Evolutionary conservation across 176 grass and related monocot genomes (phyloP).

Genomic region (Paspalum notatum): DNA sequence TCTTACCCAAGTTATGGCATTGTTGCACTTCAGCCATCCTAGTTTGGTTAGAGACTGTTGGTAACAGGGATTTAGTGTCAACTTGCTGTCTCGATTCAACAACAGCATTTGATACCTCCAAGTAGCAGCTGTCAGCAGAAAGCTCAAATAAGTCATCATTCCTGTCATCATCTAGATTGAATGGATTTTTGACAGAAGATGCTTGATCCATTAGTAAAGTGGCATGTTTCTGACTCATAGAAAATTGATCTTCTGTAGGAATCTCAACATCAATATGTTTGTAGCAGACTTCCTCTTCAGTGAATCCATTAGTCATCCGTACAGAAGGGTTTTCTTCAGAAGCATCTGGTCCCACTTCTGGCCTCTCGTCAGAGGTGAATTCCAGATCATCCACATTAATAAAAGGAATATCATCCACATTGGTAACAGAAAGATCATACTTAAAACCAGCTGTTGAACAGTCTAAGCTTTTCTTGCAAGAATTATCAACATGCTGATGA

Average conservation of each 20-base stretch:
- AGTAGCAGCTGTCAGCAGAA: conserved; percentile 37
- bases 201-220: conserved; percentile 29
- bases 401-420: neutral
- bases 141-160: conserved; percentile 64
- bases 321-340: conserved; percentile 16
- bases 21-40: conserved; percentile 35
- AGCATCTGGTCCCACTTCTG: neutral
- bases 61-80: conserved; percentile 26
- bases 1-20: conserved; percentile 42
- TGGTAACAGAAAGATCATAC: conserved; percentile 35
- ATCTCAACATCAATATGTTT: conserved; percentile 23
- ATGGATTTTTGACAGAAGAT: conserved; percentile 43
- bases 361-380: conserved; percentile 34
- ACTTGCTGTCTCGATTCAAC: conserved; percentile 36
- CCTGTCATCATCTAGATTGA: conserved; percentile 43
- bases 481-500: conserved; percentile 35
- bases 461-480: conserved; percentile 15
- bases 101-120: conserved; percentile 20
- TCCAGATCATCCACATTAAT: conserved; percentile 36
- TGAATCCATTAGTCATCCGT: conserved; percentile 18
- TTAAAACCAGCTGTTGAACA: conserved; percentile 28
- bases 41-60: conserved; percentile 29
- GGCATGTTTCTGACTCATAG: conserved; percentile 24
- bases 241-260: conserved; percentile 33
- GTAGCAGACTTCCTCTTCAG: conserved; percentile 29